Evolutionary conservation across 768 basidiomycete species (phyloP).

Genomic region (Tylopilus intermedius): DNA sequence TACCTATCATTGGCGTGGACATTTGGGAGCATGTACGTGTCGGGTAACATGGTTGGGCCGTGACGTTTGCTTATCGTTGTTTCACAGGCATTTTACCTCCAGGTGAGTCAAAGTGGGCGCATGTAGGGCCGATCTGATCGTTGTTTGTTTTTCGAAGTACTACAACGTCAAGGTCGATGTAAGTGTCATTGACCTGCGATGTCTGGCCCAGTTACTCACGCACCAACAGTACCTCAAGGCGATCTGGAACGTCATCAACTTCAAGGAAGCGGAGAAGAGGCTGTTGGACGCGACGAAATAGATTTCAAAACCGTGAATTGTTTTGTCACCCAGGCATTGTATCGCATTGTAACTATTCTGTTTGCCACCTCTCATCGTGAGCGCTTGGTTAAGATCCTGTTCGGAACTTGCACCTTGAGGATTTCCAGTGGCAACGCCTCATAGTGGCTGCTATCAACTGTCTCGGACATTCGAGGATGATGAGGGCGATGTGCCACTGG

Average conservation of each 20-base stretch:
- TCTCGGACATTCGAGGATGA: not conserved
- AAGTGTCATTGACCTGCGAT: conserved; percentile 31
- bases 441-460: not conserved
- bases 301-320: not conserved
- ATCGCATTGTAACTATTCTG: conserved; percentile 6
- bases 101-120: conserved; percentile 9
- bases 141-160: conserved; percentile 48
- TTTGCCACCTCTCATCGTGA: not conserved
- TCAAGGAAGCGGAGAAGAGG: conserved; percentile 79
- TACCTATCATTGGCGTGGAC: conserved; percentile 92
- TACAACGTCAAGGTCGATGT: conserved; percentile 93
- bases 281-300: conserved; percentile 36
- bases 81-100: conserved; percentile 61
- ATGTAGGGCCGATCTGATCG: not conserved
- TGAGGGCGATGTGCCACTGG: not conserved
- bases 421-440: not conserved
- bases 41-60: conserved; percentile 4
- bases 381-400: not conserved
- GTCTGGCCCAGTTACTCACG: conserved; percentile 3
- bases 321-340: conserved; percentile 4
- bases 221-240: conserved; percentile 76
- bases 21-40: conserved; percentile 88
- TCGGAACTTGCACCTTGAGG: not conserved
- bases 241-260: conserved; percentile 96
- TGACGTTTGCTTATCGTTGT: conserved; percentile 4